phyloP scores from a whole-genome alignment of 768 basidiomycete genomes.

The Erythrobasidium yunnanense region DNA sequence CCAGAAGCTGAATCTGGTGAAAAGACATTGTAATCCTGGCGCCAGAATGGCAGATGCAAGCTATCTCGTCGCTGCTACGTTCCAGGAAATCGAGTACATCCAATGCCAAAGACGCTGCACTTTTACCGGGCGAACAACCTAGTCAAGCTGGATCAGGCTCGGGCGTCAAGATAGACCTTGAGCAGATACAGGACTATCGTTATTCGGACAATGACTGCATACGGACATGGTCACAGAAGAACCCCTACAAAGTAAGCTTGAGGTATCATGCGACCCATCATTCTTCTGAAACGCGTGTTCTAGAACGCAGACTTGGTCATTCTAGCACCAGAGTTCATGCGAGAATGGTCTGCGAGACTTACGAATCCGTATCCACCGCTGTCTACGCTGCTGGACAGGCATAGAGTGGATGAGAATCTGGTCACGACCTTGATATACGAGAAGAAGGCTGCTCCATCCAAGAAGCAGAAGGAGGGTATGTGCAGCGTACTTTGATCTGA shows the following conservation, averaged over 20 bases:
- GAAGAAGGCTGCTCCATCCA: background rate
- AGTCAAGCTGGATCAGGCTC: background rate
- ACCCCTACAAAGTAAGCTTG: conserved; percentile 25
- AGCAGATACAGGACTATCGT: conserved; percentile 1
- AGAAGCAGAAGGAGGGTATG: conserved; percentile 20
- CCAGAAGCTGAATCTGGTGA: too few relatives aligned
- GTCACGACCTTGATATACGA: conserved; percentile 5
- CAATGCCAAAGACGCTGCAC: background rate
- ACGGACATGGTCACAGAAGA: conserved; percentile 16
- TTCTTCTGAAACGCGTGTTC: too few relatives aligned
- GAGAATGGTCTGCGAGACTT: background rate
- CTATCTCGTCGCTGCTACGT: conserved; percentile 10
- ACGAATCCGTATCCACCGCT: conserved; percentile 1
- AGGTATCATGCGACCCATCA: too few relatives aligned
- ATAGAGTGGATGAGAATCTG: conserved; percentile 11
- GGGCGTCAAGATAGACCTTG: background rate
- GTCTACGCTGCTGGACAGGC: conserved; percentile 5
- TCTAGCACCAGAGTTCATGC: conserved; percentile 10
- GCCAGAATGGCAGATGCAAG: conserved; percentile 19
- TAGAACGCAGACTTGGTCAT: conserved; percentile 18
- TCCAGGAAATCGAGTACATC: conserved; percentile 3
- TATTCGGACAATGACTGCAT: conserved; percentile 4
- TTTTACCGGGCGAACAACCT: conserved; percentile 7
- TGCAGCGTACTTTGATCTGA: too few relatives aligned
- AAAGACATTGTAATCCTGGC: conserved; percentile 17